These are phyloP conservation scores for Acaromyces ingoldii DNA, from an alignment of 1,284 basidiomycete genomes.

Conservation along the genomic window DNA sequence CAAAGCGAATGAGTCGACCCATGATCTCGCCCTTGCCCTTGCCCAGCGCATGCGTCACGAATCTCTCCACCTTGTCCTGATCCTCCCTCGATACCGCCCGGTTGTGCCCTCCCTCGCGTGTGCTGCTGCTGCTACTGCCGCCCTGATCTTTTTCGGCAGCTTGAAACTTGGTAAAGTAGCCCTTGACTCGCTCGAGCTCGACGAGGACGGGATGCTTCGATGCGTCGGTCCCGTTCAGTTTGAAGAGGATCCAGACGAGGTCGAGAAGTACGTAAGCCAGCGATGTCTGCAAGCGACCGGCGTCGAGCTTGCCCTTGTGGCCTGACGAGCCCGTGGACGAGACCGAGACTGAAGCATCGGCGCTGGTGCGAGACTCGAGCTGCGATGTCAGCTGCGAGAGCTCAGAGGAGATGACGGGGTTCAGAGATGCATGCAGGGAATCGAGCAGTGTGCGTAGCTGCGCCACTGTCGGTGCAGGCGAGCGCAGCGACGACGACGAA, in stretches of 20 bases:
- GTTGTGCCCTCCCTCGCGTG: not conserved
- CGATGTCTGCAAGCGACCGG: slow-evolving; percentile 29
- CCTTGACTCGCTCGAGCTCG: slow-evolving; percentile 35
- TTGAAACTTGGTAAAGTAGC: slow-evolving; percentile 38
- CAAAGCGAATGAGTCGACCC: too few species aligned
- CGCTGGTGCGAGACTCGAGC: not conserved
- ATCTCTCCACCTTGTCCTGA: not conserved
- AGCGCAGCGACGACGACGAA: too few species aligned
- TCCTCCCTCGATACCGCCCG: not conserved
- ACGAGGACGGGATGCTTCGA: slow-evolving; percentile 27
- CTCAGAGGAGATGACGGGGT: not conserved
- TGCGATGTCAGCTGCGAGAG: not conserved
- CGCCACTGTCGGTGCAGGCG: slow-evolving; percentile 1
- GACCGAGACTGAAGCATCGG: too few species aligned
- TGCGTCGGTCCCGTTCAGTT: slow-evolving; percentile 31
- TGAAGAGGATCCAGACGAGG: slow-evolving; percentile 39
- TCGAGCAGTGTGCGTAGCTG: not conserved
- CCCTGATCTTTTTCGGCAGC: slow-evolving; percentile 17
- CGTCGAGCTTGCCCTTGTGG: slow-evolving; percentile 23
- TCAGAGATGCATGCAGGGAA: not conserved
- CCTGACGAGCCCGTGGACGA: not conserved
- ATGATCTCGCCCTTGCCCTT: not conserved
- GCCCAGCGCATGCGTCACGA: slow-evolving; percentile 1
- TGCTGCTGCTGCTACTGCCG: slow-evolving; percentile 1
- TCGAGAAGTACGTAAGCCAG: slow-evolving; percentile 36